Conservation (phyloP, 495 filamentous ascomycete genomes). For the Hypoxylon fragiforme region DNA sequence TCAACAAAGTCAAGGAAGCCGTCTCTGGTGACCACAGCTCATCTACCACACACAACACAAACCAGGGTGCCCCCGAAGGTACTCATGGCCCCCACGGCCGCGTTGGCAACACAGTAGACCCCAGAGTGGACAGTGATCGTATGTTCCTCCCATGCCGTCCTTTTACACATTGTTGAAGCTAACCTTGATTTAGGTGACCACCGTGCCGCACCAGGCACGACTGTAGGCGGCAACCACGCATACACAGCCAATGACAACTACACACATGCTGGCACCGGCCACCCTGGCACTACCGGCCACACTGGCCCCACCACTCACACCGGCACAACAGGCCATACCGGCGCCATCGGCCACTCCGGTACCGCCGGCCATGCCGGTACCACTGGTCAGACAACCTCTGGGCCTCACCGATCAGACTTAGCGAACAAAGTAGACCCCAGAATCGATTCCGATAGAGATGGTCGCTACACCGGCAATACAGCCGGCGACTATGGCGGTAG, state of each 20-base stretch:
- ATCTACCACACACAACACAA: constrained; percentile 17
- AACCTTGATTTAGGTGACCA: constrained; percentile 16
- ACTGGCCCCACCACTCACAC: constrained; percentile 22
- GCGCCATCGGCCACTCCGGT: constrained; percentile 29
- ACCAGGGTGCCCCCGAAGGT: constrained; percentile 42
- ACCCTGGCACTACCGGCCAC: constrained; percentile 22
- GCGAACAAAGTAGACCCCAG: constrained; percentile 60
- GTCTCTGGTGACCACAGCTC: constrained; percentile 51
- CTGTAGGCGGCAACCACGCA: constrained; percentile 33
- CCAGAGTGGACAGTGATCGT: constrained; percentile 53
- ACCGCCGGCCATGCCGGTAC: constrained; percentile 20
- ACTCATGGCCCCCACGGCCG: constrained; percentile 49
- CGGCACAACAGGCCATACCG: constrained; percentile 25
- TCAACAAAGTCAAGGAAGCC: constrained; percentile 77
- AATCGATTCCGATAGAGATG: constrained; percentile 51
- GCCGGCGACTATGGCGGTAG: constrained; percentile 31
- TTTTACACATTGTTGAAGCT: neutral
- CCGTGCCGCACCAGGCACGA: constrained; percentile 35
- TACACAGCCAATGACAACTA: constrained; percentile 34
- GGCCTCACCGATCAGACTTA: constrained; percentile 56
- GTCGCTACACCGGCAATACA: constrained; percentile 34
- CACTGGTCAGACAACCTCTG: constrained; percentile 40
- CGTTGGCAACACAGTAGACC: constrained; percentile 51
- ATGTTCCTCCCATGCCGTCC: constrained; percentile 1
- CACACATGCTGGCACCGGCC: constrained; percentile 32